phyloP scores from a whole-genome alignment of 805 yeast genomes.

The Kluyveromyces aestuarii region DNA sequence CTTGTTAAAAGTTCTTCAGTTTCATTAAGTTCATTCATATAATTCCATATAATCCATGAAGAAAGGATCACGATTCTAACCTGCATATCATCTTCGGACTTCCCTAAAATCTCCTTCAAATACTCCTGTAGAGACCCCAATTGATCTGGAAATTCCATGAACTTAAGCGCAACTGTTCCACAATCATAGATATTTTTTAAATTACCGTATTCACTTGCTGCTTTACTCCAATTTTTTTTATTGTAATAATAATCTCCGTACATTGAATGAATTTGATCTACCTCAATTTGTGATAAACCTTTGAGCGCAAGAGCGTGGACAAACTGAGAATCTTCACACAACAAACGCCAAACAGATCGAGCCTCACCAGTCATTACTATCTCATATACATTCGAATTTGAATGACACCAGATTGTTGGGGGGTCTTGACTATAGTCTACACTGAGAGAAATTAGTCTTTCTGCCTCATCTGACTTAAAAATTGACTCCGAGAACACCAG shows the following conservation, averaged over 20 bases:
- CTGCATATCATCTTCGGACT: slow-evolving; percentile 11
- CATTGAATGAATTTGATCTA: slow-evolving; percentile 40
- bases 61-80: slow-evolving; percentile 26
- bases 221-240: slow-evolving; percentile 25
- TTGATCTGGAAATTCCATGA: slow-evolving; percentile 35
- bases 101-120: slow-evolving; percentile 33
- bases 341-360: slow-evolving; percentile 62
- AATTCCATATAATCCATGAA: slow-evolving; percentile 31
- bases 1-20: slow-evolving; percentile 27
- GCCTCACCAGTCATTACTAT: slow-evolving; percentile 61
- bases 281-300: slow-evolving; percentile 28
- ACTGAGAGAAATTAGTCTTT: slow-evolving; percentile 36
- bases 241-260: slow-evolving; percentile 45
- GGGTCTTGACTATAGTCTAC: slow-evolving; percentile 37
- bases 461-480: slow-evolving; percentile 25
- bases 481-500: slow-evolving; percentile 36
- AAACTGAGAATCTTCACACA: slow-evolving; percentile 43
- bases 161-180: slow-evolving; percentile 48
- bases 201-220: slow-evolving; percentile 51
- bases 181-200: slow-evolving; percentile 54
- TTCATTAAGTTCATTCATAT: slow-evolving; percentile 26
- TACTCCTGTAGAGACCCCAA: slow-evolving; percentile 39
- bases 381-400: slow-evolving; percentile 56
- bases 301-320: slow-evolving; percentile 53
- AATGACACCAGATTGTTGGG: slow-evolving; percentile 66